Conservation (phyloP, 2,329 filamentous ascomycete genomes). For the Seiridium cupressi region DNA sequence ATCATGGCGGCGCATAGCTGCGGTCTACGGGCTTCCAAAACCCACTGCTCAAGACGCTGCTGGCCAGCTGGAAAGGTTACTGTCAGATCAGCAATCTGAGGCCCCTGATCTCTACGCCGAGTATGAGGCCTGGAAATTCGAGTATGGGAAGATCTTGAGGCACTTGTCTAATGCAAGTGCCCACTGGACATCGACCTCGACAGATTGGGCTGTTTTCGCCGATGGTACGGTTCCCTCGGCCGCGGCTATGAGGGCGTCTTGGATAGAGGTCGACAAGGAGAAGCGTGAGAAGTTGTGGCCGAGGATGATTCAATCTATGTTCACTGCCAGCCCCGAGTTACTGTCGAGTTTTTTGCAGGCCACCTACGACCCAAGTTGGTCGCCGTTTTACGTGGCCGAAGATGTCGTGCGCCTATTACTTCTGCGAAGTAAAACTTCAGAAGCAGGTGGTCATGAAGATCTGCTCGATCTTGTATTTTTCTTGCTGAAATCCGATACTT, state of each 20-base stretch:
- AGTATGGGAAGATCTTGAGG: constrained; percentile 12
- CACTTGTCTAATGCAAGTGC: background rate
- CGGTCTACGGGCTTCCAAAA: constrained; percentile 17
- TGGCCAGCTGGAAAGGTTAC: constrained; percentile 23
- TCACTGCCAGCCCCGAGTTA: constrained; percentile 15
- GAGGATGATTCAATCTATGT: constrained; percentile 18
- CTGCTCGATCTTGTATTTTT: constrained; percentile 16
- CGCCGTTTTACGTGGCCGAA: constrained; percentile 27
- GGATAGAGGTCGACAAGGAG: constrained; percentile 18
- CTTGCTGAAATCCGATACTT: constrained; percentile 19
- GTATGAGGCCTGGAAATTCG: constrained; percentile 25
- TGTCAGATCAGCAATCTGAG: constrained; percentile 10
- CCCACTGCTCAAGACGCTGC: constrained; percentile 21
- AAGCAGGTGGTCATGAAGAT: constrained; percentile 1
- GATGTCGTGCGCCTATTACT: constrained; percentile 23
- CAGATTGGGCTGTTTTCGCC: background rate
- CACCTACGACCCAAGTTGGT: constrained; percentile 25
- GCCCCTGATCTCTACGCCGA: constrained; percentile 18
- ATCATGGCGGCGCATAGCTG: constrained; percentile 13
- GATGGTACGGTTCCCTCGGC: background rate
- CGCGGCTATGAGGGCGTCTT: constrained; percentile 19
- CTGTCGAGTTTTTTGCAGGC: constrained; percentile 19
- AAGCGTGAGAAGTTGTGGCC: constrained; percentile 23
- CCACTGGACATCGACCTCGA: background rate
- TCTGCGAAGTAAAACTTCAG: constrained; percentile 1